These are phyloP conservation scores for Pseudophaeomoniella oleicola DNA, from an alignment of 2,329 filamentous ascomycete species.

Conservation along the genomic window DNA sequence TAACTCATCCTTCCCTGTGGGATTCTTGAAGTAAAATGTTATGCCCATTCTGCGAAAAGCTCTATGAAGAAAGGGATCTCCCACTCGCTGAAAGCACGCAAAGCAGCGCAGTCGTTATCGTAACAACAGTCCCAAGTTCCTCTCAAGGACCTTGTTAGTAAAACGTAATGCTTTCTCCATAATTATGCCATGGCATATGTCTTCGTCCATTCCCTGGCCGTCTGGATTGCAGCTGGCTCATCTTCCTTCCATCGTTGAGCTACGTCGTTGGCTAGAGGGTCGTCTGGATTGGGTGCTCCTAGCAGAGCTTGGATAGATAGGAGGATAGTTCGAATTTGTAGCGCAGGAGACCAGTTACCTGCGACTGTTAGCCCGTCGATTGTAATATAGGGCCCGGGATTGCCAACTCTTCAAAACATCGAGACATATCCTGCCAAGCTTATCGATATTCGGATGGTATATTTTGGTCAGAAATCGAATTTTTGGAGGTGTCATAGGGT, in stretches of 20 bases:
- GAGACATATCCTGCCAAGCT: conserved; percentile 88
- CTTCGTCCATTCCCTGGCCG: conserved; percentile 81
- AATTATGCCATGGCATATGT: conserved; percentile 53
- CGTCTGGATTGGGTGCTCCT: conserved; percentile 91
- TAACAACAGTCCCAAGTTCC: neutral
- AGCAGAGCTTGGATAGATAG: conserved; percentile 94
- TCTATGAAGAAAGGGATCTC: neutral
- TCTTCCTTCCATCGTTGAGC: conserved; percentile 98
- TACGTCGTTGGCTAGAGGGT: conserved; percentile 94
- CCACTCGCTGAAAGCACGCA: neutral
- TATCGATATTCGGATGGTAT: conserved; percentile 98
- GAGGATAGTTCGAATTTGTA: conserved; percentile 97
- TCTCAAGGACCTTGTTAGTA: neutral
- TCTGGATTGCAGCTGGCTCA: conserved; percentile 80
- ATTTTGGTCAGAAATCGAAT: conserved; percentile 98
- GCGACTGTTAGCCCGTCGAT: too few species aligned
- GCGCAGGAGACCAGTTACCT: conserved; percentile 98
- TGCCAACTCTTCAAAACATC: conserved; percentile 97
- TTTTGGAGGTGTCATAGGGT: conserved; percentile 97
- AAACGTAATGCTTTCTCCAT: too few species aligned
- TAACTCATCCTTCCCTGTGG: too few species aligned
- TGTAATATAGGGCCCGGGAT: conserved; percentile 15
- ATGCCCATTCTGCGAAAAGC: too few species aligned
- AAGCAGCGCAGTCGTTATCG: neutral
- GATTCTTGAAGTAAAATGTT: too few species aligned